Evolutionary conservation across 1,139 yeast genomes (phyloP), one percentile per base, ranked within the genome.

Genomic region (Scheffersomyces stambukii): DNA sequence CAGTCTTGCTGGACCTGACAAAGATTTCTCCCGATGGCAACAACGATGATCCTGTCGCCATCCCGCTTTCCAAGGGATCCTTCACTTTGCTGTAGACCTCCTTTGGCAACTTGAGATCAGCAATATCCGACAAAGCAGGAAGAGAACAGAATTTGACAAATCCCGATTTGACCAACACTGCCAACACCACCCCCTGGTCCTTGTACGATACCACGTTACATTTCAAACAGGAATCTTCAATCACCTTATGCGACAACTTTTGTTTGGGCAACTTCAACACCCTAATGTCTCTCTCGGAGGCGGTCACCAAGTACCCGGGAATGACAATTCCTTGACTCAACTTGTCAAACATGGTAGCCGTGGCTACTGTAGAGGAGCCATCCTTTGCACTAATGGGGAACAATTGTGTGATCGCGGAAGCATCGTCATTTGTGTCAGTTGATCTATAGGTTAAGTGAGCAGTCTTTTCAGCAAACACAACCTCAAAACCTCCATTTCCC

Each of bases 1-100:
- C 81, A 1, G 79, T 69, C 19, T 63, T 60, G 30, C 74, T 71
- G 9, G 74, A 62, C 38, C 89, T 70, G 3, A 84, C 48, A 30
- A 81, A 64, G 4, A 86, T 57, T 42, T 86, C 95, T 11, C 98
- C 97, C 26, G 80, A 75, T 19, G 73, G 66, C 23, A 83, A 57
- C 1, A 89, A 44, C 13, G 48, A 51, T 1, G 69, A 59, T 4
- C 48, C 40, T 6, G 47, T 28, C 0, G 60, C 54, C 3, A 38
- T 35, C 3, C 49, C 56, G 1, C 52, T 36, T 8, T 45, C 51
- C 21, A 62, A 38, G 0, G 59, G 45, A 6, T 29, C 31, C 27
- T 49, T 46, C 12, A 62, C 40, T 27, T 45, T 45, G 11, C 45
- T 45, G 21, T 48, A 57, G 2, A 56, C 37, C 3, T 62, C 69